phyloP scores from a whole-genome alignment of 2,329 filamentous ascomycete species.

The Mycosphaerella arachidis region DNA sequence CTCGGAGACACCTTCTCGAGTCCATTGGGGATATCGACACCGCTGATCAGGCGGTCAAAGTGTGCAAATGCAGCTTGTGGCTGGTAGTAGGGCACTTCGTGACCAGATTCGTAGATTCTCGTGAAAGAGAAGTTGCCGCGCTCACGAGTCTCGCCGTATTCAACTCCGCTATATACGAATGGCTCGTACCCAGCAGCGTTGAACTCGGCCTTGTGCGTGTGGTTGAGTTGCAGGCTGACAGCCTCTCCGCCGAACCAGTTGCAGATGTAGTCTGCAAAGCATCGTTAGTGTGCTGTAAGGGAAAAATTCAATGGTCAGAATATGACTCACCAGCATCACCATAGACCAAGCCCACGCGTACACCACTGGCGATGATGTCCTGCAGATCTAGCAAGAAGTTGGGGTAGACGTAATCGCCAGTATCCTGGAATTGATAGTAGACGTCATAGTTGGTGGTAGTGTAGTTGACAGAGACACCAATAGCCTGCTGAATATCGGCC shows the following conservation, averaged over 20 bases:
- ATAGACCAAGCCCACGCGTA: conserved; percentile 41
- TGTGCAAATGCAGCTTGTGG: conserved; percentile 32
- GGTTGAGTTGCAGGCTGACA: conserved; percentile 35
- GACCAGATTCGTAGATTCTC: conserved; percentile 37
- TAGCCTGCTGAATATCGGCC: conserved; percentile 50
- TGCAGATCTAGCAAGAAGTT: conserved; percentile 47
- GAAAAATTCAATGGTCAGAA: neutral
- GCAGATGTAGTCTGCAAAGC: conserved; percentile 34
- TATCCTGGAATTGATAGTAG: conserved; percentile 49
- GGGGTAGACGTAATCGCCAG: conserved; percentile 53
- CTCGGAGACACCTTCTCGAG: conserved; percentile 32
- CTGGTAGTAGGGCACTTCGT: conserved; percentile 41
- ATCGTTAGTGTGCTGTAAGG: neutral
- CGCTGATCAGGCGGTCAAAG: conserved; percentile 31
- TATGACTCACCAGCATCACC: conserved; percentile 17
- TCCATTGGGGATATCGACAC: conserved; percentile 36
- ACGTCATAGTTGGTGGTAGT: conserved; percentile 41
- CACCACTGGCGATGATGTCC: conserved; percentile 38
- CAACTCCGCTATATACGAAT: conserved; percentile 29
- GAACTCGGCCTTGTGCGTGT: conserved; percentile 33
- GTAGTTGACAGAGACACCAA: conserved; percentile 58
- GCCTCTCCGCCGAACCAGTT: conserved; percentile 41
- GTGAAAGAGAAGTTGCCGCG: conserved; percentile 30
- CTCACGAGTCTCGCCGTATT: conserved; percentile 38
- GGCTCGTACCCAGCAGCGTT: conserved; percentile 26